These are phyloP conservation scores for Boletus barrowsii DNA, from an alignment of 768 basidiomycete species.

Conservation along the genomic window DNA sequence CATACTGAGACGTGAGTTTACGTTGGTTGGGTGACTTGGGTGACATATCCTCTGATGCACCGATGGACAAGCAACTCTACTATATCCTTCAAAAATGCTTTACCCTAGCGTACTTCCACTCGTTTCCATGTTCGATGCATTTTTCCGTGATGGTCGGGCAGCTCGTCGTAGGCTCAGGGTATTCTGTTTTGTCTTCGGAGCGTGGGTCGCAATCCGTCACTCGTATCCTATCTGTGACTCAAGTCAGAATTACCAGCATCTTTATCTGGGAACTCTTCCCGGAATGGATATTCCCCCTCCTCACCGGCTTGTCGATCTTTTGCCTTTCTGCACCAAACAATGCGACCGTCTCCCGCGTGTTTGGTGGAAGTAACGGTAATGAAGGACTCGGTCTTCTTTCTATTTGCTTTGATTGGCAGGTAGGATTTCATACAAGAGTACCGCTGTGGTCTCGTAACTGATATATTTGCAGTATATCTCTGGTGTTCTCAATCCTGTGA, in stretches of 20 bases:
- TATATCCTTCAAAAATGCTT: slow-evolving; percentile 48
- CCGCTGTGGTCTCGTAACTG: background rate
- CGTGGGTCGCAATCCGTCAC: slow-evolving; percentile 29
- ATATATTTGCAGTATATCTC: slow-evolving; percentile 21
- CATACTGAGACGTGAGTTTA: slow-evolving; percentile 42
- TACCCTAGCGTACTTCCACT: slow-evolving; percentile 33
- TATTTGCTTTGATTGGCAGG: slow-evolving; percentile 61
- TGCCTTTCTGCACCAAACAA: slow-evolving; percentile 55
- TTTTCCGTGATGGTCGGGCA: slow-evolving; percentile 41
- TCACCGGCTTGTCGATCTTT: slow-evolving; percentile 60
- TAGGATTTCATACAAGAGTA: slow-evolving; percentile 24
- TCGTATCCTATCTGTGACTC: background rate
- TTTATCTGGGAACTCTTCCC: slow-evolving; percentile 29
- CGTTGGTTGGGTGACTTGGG: background rate
- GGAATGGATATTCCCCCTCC: slow-evolving; percentile 48
- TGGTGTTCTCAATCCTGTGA: slow-evolving; percentile 41
- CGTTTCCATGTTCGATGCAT: slow-evolving; percentile 27
- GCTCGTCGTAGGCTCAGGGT: slow-evolving; percentile 40
- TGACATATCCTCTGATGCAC: background rate
- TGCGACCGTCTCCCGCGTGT: slow-evolving; percentile 49
- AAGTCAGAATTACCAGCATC: slow-evolving; percentile 28
- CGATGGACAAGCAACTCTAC: slow-evolving; percentile 17
- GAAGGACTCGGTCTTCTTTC: slow-evolving; percentile 62
- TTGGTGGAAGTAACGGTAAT: slow-evolving; percentile 61
- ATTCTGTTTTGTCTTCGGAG: slow-evolving; percentile 22